Percentiles rank a stretch among this genome's conserved stretches.
These are phyloP conservation scores for Plasmodium coatneyi DNA, from an alignment of 169 alveolate genomes.

Conservation along the genomic window DNA sequence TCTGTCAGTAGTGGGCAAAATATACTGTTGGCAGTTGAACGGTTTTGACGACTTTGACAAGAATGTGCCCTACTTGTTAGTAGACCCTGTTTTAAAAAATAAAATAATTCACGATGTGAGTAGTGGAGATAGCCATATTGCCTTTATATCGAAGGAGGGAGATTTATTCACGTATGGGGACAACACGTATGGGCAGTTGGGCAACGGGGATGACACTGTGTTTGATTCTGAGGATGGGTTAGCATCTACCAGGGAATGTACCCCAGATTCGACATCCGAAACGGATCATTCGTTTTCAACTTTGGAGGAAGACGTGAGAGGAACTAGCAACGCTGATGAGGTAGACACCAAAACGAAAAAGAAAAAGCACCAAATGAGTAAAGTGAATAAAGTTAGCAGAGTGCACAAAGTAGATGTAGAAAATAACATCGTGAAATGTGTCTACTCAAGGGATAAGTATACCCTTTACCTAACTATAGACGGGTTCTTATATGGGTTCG, in stretches of 20 bases:
- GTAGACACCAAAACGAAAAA: background rate
- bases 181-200: slow-evolving; percentile 57
- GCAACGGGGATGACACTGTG: background rate
- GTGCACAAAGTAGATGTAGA: slow-evolving; percentile 39
- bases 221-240: background rate
- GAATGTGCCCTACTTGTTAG: slow-evolving; percentile 49
- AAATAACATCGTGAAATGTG: slow-evolving; percentile 40
- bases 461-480: slow-evolving; percentile 38
- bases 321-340: background rate
- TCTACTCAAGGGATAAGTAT: slow-evolving; percentile 32
- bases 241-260: background rate
- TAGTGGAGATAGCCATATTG: slow-evolving; percentile 49
- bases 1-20: slow-evolving; percentile 24
- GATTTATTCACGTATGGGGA: slow-evolving; percentile 67
- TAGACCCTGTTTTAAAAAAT: slow-evolving; percentile 26
- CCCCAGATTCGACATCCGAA: background rate
- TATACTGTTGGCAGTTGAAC: slow-evolving; percentile 72
- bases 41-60: slow-evolving; percentile 48
- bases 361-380: background rate
- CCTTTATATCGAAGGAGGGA: slow-evolving; percentile 66
- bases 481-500: slow-evolving; percentile 61
- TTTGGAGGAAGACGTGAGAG: background rate
- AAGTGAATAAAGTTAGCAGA: background rate
- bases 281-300: background rate
- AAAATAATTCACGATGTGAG: slow-evolving; percentile 66